phyloP scores from a whole-genome alignment of 2,329 filamentous ascomycete genomes.

The Colletotrichum tropicicola region DNA sequence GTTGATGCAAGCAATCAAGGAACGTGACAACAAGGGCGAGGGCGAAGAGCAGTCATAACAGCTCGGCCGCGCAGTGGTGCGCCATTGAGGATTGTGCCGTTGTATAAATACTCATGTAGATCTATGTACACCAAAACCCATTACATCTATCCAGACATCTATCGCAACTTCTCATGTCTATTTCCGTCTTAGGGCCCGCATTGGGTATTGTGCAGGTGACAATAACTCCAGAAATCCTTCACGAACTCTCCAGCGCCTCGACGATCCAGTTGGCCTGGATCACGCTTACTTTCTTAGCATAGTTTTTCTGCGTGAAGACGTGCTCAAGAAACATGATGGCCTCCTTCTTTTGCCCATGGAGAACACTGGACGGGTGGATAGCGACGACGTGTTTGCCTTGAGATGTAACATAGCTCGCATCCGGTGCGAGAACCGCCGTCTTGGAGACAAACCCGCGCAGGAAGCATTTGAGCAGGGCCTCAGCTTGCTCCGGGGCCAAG shows the following conservation, averaged over 20 bases:
- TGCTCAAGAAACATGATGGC: constrained; percentile 76
- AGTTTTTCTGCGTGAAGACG: constrained; percentile 73
- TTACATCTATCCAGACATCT: neutral
- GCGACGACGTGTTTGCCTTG: constrained; percentile 68
- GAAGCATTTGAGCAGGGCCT: constrained; percentile 67
- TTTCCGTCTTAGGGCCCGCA: too few species aligned
- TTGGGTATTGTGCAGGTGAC: too few species aligned
- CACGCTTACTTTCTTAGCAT: constrained; percentile 72
- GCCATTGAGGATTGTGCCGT: too few species aligned
- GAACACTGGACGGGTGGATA: constrained; percentile 69
- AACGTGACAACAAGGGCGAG: constrained; percentile 40
- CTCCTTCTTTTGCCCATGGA: constrained; percentile 70
- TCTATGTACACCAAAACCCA: too few species aligned
- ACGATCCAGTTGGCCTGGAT: constrained; percentile 69
- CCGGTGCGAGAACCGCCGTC: constrained; percentile 68
- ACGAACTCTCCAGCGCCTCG: constrained; percentile 54
- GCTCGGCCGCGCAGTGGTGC: too few species aligned
- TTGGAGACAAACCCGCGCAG: constrained; percentile 68
- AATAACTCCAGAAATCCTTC: too few species aligned
- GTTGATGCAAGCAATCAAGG: constrained; percentile 83
- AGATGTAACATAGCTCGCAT: constrained; percentile 68
- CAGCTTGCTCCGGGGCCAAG: constrained; percentile 61
- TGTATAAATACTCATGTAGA: too few species aligned
- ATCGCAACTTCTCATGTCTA: too few species aligned
- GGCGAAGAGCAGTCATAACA: constrained; percentile 38